These are phyloP conservation scores for Pseudoscleropodium purum DNA, from an alignment of 225 moss, liverwort and hornwort species.

Conservation along the genomic window DNA sequence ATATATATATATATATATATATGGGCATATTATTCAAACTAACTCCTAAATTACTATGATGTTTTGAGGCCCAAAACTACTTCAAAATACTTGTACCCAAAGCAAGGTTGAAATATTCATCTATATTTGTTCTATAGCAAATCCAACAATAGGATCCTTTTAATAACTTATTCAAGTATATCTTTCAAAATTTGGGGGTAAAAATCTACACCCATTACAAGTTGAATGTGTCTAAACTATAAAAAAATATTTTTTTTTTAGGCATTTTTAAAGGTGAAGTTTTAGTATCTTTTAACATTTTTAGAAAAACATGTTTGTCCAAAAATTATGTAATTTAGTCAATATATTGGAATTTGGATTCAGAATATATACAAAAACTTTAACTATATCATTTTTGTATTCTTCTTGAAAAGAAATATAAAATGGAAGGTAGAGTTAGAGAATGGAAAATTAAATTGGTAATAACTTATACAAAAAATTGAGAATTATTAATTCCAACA, in stretches of 20 bases:
- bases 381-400: fast-evolving
- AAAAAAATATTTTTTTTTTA: too few species aligned
- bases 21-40: background rate
- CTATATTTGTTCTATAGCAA: background rate
- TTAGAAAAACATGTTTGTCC: fast-evolving
- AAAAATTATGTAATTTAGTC: background rate
- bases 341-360: background rate
- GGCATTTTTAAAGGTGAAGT: background rate
- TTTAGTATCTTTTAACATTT: background rate
- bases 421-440: fast-evolving
- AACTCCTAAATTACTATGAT: fast-evolving
- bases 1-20: too few species aligned
- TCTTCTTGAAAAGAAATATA: background rate
- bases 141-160: fast-evolving
- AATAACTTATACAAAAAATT: background rate
- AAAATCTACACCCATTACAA: background rate
- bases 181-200: background rate
- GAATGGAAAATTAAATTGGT: background rate
- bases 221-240: background rate
- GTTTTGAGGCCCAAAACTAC: too few species aligned
- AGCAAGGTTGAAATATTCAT: background rate
- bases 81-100: background rate
- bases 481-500: background rate
- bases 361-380: background rate
- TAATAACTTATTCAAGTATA: background rate